Conservation (phyloP, 306 rosid genomes). For the Cicer judaicum region DNA sequence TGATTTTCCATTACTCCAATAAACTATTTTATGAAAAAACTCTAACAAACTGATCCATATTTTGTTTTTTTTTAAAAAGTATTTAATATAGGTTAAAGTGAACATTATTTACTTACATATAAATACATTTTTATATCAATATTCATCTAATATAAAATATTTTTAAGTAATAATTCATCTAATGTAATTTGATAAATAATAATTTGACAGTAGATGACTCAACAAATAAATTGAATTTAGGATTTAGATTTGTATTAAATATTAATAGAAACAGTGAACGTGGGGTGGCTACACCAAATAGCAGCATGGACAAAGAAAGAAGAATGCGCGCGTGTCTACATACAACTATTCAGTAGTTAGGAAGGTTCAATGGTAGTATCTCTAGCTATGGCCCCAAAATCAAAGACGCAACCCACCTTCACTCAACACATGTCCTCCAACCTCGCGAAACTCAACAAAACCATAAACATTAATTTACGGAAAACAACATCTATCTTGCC, state of each 20-base stretch:
- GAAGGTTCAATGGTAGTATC: slow-evolving; percentile 23
- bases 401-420: slow-evolving; percentile 49
- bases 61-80: too few species aligned
- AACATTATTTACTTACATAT: too few species aligned
- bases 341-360: neutral
- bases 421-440: slow-evolving; percentile 50
- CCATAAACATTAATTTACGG: slow-evolving; percentile 34
- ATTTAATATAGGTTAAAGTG: too few species aligned
- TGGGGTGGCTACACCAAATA: slow-evolving; percentile 22
- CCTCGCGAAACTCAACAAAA: slow-evolving; percentile 29
- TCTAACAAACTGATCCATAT: too few species aligned
- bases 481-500: slow-evolving; percentile 50
- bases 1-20: too few species aligned
- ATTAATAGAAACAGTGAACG: neutral
- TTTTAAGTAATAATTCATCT: too few species aligned
- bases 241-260: neutral
- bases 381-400: slow-evolving; percentile 31
- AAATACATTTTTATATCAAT: too few species aligned
- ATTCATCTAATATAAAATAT: too few species aligned
- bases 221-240: too few species aligned
- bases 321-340: neutral
- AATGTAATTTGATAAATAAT: too few species aligned
- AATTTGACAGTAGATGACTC: neutral
- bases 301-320: slow-evolving; percentile 19
- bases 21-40: too few species aligned